phyloP scores from a whole-genome alignment of 2,329 filamentous ascomycete genomes.

The Basipetospora chlamydospora region DNA sequence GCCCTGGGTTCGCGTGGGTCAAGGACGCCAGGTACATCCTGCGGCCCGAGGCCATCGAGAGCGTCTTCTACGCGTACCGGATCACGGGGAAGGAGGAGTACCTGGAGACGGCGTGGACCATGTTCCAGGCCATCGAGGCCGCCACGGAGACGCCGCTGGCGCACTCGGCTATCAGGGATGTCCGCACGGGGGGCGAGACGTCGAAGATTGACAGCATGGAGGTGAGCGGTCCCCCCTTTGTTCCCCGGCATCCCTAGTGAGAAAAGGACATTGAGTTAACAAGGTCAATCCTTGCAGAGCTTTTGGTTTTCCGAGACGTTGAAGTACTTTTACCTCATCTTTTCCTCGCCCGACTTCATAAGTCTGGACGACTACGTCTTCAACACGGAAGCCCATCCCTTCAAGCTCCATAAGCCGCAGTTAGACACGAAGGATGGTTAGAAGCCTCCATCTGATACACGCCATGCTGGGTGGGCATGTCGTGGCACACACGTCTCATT shows the following conservation, averaged over 20 bases:
- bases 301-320: constrained; percentile 63
- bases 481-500: too few species aligned
- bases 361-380: constrained; percentile 55
- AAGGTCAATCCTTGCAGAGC: constrained; percentile 19
- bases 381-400: constrained; percentile 38
- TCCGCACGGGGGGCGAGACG: constrained; percentile 22
- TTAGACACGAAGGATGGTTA: neutral
- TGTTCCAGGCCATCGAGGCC: constrained; percentile 32
- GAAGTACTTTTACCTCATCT: constrained; percentile 63
- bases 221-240: constrained; percentile 15
- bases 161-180: constrained; percentile 32
- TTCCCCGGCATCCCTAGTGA: constrained; percentile 5
- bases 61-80: constrained; percentile 38
- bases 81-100: constrained; percentile 31
- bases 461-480: too few species aligned
- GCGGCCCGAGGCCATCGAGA: constrained; percentile 36
- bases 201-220: constrained; percentile 48
- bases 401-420: constrained; percentile 10
- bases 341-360: constrained; percentile 47
- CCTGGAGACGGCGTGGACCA: constrained; percentile 36
- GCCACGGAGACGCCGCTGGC: constrained; percentile 31
- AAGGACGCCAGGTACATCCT: constrained; percentile 34
- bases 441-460: too few species aligned
- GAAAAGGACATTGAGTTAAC: constrained; percentile 11
- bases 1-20: constrained; percentile 48